Evolutionary conservation across 2,329 filamentous ascomycete species (phyloP).

Genomic region (Apiospora phragmitis): DNA sequence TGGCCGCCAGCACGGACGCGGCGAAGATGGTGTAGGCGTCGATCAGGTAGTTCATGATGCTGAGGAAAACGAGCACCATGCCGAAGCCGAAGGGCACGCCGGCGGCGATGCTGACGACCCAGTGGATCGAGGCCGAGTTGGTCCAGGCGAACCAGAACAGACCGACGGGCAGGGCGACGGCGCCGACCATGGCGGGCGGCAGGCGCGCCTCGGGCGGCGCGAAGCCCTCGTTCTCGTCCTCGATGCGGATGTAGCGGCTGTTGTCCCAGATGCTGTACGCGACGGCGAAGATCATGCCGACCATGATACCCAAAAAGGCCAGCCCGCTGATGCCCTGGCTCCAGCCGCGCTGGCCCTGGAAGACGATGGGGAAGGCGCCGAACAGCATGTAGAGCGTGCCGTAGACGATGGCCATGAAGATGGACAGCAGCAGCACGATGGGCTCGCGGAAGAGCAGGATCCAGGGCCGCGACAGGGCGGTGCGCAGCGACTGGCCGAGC

Average conservation of each 20-base stretch:
- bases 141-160: constrained; percentile 70
- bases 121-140: constrained; percentile 50
- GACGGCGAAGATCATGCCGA: constrained; percentile 62
- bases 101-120: constrained; percentile 40
- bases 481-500: constrained; percentile 49
- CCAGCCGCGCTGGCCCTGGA: constrained; percentile 58
- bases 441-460: constrained; percentile 67
- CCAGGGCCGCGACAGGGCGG: constrained; percentile 62
- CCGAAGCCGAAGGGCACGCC: constrained; percentile 34
- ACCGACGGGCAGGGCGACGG: constrained; percentile 58
- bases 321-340: constrained; percentile 58
- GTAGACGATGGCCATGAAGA: constrained; percentile 64
- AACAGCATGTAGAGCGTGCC: constrained; percentile 58
- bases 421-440: constrained; percentile 62
- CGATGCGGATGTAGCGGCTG: constrained; percentile 45
- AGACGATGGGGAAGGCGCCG: constrained; percentile 63
- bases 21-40: constrained; percentile 57
- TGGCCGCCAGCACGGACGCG: constrained; percentile 73
- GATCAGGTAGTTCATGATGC: constrained; percentile 55
- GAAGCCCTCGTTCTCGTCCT: constrained; percentile 46
- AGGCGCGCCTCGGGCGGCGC: constrained; percentile 66
- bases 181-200: constrained; percentile 58
- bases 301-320: constrained; percentile 64
- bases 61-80: constrained; percentile 54
- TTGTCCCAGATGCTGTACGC: constrained; percentile 55